These are phyloP conservation scores for Heliamphora exappendiculata DNA, from an alignment of 148 eudicot genomes.

Conservation along the genomic window DNA sequence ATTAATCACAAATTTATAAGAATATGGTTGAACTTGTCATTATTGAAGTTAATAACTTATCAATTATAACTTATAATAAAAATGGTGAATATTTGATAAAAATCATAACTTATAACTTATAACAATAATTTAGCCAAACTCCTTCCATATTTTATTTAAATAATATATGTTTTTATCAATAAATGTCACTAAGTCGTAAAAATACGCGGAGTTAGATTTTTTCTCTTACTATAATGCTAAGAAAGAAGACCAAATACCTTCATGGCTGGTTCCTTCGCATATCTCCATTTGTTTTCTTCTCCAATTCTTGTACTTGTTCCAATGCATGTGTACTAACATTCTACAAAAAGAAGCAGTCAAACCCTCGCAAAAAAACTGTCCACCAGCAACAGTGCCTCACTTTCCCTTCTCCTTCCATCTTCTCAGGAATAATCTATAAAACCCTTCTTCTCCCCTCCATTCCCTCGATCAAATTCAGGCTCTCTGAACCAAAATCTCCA, in stretches of 20 bases:
- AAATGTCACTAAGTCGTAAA: too few species aligned
- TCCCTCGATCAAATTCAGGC: background rate
- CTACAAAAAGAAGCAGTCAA: conserved; percentile 3
- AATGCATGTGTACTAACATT: background rate
- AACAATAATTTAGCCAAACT: too few species aligned
- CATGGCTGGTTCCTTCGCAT: background rate
- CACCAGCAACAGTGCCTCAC: conserved; percentile 6
- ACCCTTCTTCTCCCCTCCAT: background rate
- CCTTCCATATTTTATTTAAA: too few species aligned
- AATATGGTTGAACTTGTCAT: too few species aligned
- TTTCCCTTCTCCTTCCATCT: conserved; percentile 5
- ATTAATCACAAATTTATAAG: too few species aligned
- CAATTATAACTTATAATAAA: too few species aligned
- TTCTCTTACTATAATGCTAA: too few species aligned
- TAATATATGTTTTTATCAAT: too few species aligned
- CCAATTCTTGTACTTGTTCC: background rate
- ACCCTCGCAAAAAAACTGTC: background rate
- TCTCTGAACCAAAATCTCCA: background rate
- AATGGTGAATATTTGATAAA: too few species aligned
- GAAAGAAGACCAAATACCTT: background rate
- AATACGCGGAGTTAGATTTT: too few species aligned
- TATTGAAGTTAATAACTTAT: too few species aligned
- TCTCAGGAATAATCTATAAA: conserved; percentile 11
- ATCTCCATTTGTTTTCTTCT: background rate
- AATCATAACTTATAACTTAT: too few species aligned